Conservation (phyloP, 805 yeast species). For the Suhomyces sp. region DNA sequence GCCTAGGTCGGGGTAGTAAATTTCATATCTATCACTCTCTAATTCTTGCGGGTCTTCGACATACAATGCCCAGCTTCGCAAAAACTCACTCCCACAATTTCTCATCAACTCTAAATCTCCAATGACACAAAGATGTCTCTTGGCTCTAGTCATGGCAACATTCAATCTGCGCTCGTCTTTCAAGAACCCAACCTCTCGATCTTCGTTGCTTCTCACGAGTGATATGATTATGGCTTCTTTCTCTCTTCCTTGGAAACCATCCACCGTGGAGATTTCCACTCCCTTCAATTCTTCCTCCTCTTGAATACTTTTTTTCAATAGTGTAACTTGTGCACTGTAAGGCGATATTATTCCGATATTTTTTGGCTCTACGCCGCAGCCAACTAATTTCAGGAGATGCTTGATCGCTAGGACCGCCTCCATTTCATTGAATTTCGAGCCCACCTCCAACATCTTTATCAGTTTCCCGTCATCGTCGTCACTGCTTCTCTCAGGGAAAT, state of each 20-base stretch:
- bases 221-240: slow-evolving; percentile 81
- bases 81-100: slow-evolving; percentile 41
- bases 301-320: slow-evolving; percentile 48
- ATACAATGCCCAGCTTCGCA: slow-evolving; percentile 67
- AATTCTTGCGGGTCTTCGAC: slow-evolving; percentile 44
- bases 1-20: slow-evolving; percentile 56
- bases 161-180: slow-evolving; percentile 76
- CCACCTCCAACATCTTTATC: slow-evolving; percentile 12
- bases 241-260: slow-evolving; percentile 96
- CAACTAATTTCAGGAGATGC: slow-evolving; percentile 53
- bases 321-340: slow-evolving; percentile 79
- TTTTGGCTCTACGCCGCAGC: slow-evolving; percentile 48
- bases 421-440: slow-evolving; percentile 73
- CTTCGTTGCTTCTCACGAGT: slow-evolving; percentile 76
- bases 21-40: slow-evolving; percentile 39
- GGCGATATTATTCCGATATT: slow-evolving; percentile 88
- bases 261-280: slow-evolving; percentile 85
- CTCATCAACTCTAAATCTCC: slow-evolving; percentile 79
- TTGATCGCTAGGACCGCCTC: slow-evolving; percentile 62
- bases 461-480: slow-evolving; percentile 22
- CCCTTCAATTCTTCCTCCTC: slow-evolving; percentile 24
- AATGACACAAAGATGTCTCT: slow-evolving; percentile 76
- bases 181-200: slow-evolving; percentile 74
- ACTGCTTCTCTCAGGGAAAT: slow-evolving; percentile 58
- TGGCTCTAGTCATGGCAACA: slow-evolving; percentile 91